These are phyloP conservation scores for Passiflora organensis DNA, from an alignment of 345 rosid species.

Conservation along the genomic window DNA sequence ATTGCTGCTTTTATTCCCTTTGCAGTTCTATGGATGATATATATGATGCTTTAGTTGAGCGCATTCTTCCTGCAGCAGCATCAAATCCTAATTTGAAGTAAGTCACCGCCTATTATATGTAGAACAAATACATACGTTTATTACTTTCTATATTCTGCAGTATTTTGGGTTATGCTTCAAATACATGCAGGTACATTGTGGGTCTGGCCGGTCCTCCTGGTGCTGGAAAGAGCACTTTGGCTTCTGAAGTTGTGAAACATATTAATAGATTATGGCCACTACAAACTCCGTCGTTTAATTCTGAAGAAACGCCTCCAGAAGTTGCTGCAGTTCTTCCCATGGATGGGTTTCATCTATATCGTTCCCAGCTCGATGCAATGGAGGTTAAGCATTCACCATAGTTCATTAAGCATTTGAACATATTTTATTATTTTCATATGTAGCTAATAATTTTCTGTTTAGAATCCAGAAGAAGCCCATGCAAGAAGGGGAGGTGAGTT, in stretches of 20 bases:
- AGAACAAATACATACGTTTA: background rate
- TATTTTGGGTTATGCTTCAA: slow-evolving; percentile 3
- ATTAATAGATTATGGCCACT: slow-evolving; percentile 68
- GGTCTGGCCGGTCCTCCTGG: slow-evolving; percentile 97
- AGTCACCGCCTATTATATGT: slow-evolving; percentile 21
- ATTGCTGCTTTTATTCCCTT: background rate
- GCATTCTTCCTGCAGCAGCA: slow-evolving; percentile 55
- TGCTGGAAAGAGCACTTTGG: slow-evolving; percentile 87
- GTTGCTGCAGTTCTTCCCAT: slow-evolving; percentile 80
- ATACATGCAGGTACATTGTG: slow-evolving; percentile 55
- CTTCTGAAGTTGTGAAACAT: slow-evolving; percentile 62
- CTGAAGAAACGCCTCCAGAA: slow-evolving; percentile 59
- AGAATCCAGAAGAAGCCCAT: slow-evolving; percentile 94
- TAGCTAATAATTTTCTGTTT: slow-evolving; percentile 10
- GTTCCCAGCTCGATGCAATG: slow-evolving; percentile 89
- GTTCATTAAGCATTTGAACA: background rate
- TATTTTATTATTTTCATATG: background rate
- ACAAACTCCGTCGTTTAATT: slow-evolving; percentile 55
- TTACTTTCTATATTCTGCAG: background rate
- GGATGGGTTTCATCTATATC: slow-evolving; percentile 94
- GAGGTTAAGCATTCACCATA: slow-evolving; percentile 47
- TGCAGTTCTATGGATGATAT: slow-evolving; percentile 76
- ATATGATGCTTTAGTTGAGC: slow-evolving; percentile 65
- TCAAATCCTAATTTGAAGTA: slow-evolving; percentile 53
- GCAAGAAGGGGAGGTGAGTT: slow-evolving; percentile 95